A percentile compares a stretch with the other conserved stretches of the same genome.
phyloP scores from a whole-genome alignment of 2,329 filamentous ascomycete species.

The Ophiostoma angusticollis region DNA sequence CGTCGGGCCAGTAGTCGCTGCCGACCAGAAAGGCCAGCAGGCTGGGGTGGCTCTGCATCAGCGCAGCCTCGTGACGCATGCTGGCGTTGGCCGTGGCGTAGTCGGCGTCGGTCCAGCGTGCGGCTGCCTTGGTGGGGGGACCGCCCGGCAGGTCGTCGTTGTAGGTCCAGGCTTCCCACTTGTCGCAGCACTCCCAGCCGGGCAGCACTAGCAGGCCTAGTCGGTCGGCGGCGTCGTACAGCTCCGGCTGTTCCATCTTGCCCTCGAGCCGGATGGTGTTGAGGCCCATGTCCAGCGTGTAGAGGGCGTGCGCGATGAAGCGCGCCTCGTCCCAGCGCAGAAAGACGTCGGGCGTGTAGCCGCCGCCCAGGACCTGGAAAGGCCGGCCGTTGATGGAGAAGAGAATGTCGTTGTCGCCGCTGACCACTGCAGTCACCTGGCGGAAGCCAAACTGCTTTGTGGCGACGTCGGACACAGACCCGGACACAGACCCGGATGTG shows the following conservation, averaged over 20 bases:
- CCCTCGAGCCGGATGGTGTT: conserved; percentile 53
- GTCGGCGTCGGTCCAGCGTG: conserved; percentile 37
- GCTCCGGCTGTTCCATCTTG: conserved; percentile 48
- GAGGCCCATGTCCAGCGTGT: conserved; percentile 46
- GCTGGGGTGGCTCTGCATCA: conserved; percentile 48
- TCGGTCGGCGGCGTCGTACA: conserved; percentile 46
- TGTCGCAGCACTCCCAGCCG: conserved; percentile 56
- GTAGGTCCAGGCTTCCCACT: conserved; percentile 53
- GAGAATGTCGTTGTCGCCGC: conserved; percentile 37
- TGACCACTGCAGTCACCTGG: conserved; percentile 38
- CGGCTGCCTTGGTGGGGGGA: conserved; percentile 21
- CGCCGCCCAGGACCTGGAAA: conserved; percentile 48
- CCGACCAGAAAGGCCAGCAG: conserved; percentile 46
- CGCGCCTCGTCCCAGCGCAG: conserved; percentile 39
- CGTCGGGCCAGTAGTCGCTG: conserved; percentile 51
- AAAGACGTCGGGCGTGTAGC: conserved; percentile 50
- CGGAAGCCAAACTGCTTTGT: conserved; percentile 37
- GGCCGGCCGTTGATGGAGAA: conserved; percentile 43
- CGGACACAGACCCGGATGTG: too few relatives aligned
- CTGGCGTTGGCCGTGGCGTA: conserved; percentile 40
- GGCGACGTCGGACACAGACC: conserved; percentile 20
- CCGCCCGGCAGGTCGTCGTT: conserved; percentile 41
- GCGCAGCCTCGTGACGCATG: conserved; percentile 46
- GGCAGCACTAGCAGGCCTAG: conserved; percentile 49
- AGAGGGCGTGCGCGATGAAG: conserved; percentile 35